Evolutionary conservation across 2,329 filamentous ascomycete species (phyloP), one percentile per base, ranked within the genome.

Genomic region (Fusarium sp.): DNA sequence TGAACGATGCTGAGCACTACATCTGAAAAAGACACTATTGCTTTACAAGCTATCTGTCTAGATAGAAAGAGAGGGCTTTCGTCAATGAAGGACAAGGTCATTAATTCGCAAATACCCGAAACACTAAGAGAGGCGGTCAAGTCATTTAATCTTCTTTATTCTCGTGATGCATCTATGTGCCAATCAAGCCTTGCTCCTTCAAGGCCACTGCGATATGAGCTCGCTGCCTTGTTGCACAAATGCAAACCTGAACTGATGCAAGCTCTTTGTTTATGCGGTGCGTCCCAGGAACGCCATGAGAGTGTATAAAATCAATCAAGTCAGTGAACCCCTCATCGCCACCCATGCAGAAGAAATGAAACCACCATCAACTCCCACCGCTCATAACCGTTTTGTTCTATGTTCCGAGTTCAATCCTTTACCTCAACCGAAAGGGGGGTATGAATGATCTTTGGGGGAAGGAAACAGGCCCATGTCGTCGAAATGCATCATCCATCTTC

Each of bases 311-410:
- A 51, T 37, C 44, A 33, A 51, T 37, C 44, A 43, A 65, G 43
- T 29, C 43, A 57, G 27, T 46, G 45, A 50, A 42, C 39, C 41
- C 42, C 29, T 41, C 31, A 54, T 64, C 61, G 61, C 61, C 45
- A 17, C 52, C 61, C 48, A 65, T 62, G 56, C 61, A 65, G 44
- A 62, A 61, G 37, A 62, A 59, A 32, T 11, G 31, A 32, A 61
- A 39, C 48, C 61, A 23, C 48, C 57, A 61, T 48, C 31, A 54
- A 64, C 61, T 62, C 61, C 61, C 23, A 29, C 46, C 48, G 41
- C 48, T 65, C 41, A 48, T 48, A 52, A 49, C 46, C 46, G 48
- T 33, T 15, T 27, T 39, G 39, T 39, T 53, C 52, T 59, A 53
- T 51, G 33, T 41, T 45, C 46, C 27, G 33, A 49, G 25, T 37